Conservation (phyloP, 129 eudicot genomes). For the Heracleum sosnowskyi region DNA sequence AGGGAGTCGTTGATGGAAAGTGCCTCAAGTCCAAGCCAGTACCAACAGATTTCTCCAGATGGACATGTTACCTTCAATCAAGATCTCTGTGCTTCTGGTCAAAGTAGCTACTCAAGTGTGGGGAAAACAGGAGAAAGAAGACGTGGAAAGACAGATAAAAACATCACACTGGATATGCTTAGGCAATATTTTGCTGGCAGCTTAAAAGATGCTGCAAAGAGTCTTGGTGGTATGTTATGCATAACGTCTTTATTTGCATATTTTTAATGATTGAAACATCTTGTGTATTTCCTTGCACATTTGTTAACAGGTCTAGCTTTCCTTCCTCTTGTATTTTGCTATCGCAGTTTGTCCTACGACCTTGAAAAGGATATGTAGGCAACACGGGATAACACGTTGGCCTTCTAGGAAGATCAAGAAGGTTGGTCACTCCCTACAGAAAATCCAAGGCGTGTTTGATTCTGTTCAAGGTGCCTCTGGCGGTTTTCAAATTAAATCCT, state of each 20-base stretch:
- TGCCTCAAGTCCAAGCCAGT: conserved; percentile 13
- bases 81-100: conserved; percentile 23
- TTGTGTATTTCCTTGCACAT: neutral
- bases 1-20: conserved; percentile 27
- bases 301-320: neutral
- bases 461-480: conserved; percentile 82
- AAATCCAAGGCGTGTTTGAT: conserved; percentile 81
- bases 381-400: conserved; percentile 90
- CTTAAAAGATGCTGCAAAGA: conserved; percentile 91
- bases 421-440: conserved; percentile 88
- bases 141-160: conserved; percentile 66
- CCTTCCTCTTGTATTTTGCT: neutral
- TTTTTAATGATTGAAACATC: neutral
- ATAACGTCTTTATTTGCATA: neutral
- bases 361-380: conserved; percentile 90
- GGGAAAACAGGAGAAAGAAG: conserved; percentile 46
- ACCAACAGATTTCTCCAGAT: conserved; percentile 24
- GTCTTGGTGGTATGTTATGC: conserved; percentile 67
- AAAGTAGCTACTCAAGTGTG: conserved; percentile 24
- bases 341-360: conserved; percentile 94
- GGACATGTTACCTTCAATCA: conserved; percentile 18
- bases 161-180: conserved; percentile 64
- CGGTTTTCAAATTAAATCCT: conserved; percentile 61
- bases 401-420: conserved; percentile 96
- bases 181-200: conserved; percentile 96